Percentiles rank a stretch among this genome's conserved stretches.
phyloP scores from a whole-genome alignment of 768 basidiomycete species.

The Wakefieldia striispora region DNA sequence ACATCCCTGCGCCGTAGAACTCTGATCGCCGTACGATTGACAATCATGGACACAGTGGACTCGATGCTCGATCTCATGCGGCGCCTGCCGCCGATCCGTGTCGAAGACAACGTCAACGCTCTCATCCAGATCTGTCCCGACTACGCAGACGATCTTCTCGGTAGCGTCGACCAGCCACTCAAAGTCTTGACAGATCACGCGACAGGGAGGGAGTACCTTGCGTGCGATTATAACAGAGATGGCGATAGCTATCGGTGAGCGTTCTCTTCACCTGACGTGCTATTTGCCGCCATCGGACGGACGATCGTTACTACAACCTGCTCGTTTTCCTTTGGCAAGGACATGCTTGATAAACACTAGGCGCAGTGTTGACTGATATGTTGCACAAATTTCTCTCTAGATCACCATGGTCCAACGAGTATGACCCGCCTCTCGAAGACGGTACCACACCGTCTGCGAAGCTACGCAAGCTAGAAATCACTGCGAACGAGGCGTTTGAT shows the following conservation, averaged over 20 bases:
- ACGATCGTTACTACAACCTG: not conserved
- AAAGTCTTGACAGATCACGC: conserved; percentile 75
- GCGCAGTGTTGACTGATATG: no score
- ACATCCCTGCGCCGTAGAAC: not conserved
- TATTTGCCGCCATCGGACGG: not conserved
- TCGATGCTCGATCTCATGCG: conserved; percentile 96
- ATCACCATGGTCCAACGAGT: conserved; percentile 98
- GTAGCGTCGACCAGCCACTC: conserved; percentile 93
- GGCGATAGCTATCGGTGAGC: conserved; percentile 80
- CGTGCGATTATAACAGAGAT: conserved; percentile 91
- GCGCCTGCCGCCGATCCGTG: conserved; percentile 87
- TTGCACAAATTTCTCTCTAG: conserved; percentile 40
- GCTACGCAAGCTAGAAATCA: conserved; percentile 86
- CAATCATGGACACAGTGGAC: conserved; percentile 75
- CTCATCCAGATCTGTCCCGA: conserved; percentile 87
- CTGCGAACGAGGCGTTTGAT: conserved; percentile 95
- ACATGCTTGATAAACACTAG: no score
- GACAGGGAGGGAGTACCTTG: conserved; percentile 86
- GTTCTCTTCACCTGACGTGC: no score
- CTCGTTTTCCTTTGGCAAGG: not conserved
- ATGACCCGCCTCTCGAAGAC: conserved; percentile 86
- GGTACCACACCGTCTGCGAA: conserved; percentile 83
- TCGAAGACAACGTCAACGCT: conserved; percentile 82
- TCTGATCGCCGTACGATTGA: not conserved
- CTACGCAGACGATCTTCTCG: conserved; percentile 90